These are phyloP conservation scores for Albizia julibrissin DNA, from an alignment of 306 rosid species.

Conservation along the genomic window DNA sequence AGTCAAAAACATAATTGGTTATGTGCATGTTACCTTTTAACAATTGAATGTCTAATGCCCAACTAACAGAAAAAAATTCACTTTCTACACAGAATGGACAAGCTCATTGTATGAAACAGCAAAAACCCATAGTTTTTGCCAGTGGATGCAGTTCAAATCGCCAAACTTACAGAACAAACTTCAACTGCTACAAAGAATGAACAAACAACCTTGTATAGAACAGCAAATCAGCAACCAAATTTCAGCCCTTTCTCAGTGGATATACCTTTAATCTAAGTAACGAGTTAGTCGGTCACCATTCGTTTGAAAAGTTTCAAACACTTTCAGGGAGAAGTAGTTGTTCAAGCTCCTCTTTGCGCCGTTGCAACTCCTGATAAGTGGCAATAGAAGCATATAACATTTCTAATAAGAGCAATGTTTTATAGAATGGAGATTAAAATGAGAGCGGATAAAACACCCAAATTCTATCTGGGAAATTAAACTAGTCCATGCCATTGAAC, in stretches of 20 bases:
- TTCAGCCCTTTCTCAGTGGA: background rate
- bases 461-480: background rate
- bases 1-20: background rate
- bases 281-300: slow-evolving; percentile 19
- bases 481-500: background rate
- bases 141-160: background rate
- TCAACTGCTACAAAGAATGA: background rate
- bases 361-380: slow-evolving; percentile 54
- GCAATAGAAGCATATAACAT: slow-evolving; percentile 11
- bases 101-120: background rate
- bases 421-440: background rate
- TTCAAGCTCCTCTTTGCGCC: slow-evolving; percentile 71
- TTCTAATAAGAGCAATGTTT: background rate
- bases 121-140: background rate
- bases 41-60: slow-evolving; percentile 4
- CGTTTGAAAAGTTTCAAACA: slow-evolving; percentile 29
- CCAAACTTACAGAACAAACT: slow-evolving; percentile 17
- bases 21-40: background rate
- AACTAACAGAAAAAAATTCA: slow-evolving; percentile 9
- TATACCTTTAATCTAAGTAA: background rate
- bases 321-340: slow-evolving; percentile 50
- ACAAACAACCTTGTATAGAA: background rate
- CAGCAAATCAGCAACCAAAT: background rate
- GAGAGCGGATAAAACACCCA: background rate
- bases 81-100: background rate